phyloP scores from a whole-genome alignment of 139 green algal species.

The Protoeuglena noctilucae region DNA sequence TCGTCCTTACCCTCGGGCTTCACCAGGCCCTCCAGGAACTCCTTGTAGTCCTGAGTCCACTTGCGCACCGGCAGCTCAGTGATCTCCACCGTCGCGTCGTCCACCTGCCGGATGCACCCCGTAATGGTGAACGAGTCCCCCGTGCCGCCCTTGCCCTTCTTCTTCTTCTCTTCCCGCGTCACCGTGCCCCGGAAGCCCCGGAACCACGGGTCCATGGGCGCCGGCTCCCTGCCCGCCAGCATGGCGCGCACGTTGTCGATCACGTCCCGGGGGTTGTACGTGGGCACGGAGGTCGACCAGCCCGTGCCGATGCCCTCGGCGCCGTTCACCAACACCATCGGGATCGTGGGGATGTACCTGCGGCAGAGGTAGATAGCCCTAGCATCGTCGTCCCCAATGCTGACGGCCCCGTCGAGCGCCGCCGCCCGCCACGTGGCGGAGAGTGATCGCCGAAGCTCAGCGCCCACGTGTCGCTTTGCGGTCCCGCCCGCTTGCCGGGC shows the following conservation, averaged over 20 bases:
- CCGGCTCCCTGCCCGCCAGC: constrained; percentile 49
- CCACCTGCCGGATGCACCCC: constrained; percentile 36
- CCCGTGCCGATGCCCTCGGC: constrained; percentile 97
- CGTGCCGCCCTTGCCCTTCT: constrained; percentile 21
- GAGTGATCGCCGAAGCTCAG: no score
- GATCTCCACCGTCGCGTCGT: constrained; percentile 67
- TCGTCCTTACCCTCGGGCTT: constrained; percentile 57
- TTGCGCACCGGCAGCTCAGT: constrained; percentile 88
- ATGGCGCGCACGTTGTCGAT: constrained; percentile 72
- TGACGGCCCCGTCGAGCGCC: no score
- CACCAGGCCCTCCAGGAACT: constrained; percentile 84
- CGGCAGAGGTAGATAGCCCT: no score
- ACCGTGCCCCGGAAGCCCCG: constrained; percentile 47
- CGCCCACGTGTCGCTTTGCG: no score
- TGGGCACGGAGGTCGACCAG: constrained; percentile 93
- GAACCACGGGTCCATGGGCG: constrained; percentile 86
- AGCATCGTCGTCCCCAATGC: no score
- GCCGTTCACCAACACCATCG: constrained; percentile 87
- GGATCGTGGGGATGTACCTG: constrained; percentile 75
- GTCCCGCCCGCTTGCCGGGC: no score
- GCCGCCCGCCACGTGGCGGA: no score
- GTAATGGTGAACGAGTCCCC: constrained; percentile 50
- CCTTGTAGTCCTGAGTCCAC: constrained; percentile 99
- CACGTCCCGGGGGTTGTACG: constrained; percentile 90
- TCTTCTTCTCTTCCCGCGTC: constrained; percentile 20